These are phyloP conservation scores for Guadua angustifolia DNA, from an alignment of 176 grass and related monocot species.

Conservation along the genomic window DNA sequence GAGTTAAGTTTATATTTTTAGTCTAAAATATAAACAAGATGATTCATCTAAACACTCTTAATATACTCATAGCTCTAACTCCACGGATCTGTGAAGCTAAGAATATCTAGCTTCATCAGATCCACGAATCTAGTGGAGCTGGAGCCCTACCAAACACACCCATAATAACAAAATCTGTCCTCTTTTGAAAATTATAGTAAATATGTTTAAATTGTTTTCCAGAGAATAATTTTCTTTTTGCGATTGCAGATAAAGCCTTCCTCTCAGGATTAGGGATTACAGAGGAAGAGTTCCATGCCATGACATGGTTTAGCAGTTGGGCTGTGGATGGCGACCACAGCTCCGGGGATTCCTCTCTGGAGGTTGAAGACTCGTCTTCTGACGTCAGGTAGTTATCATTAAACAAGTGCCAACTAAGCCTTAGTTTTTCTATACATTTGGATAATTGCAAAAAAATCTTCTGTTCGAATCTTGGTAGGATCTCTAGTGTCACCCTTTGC, in stretches of 20 bases:
- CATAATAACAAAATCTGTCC: neutral
- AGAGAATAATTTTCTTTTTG: neutral
- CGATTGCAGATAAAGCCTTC: constrained; percentile 71
- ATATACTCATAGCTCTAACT: too few species aligned
- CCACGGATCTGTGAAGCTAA: too few species aligned
- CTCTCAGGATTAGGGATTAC: constrained; percentile 56
- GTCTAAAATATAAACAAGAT: too few species aligned
- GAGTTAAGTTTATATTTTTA: too few species aligned
- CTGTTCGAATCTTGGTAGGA: neutral
- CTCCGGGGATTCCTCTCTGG: constrained; percentile 44
- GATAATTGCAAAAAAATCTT: neutral
- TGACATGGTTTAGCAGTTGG: constrained; percentile 98
- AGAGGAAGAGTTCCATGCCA: constrained; percentile 83
- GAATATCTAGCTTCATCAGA: too few species aligned
- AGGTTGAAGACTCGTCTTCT: constrained; percentile 38
- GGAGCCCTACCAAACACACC: too few species aligned
- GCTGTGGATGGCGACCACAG: constrained; percentile 86
- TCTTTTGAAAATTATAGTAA: neutral
- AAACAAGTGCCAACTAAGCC: neutral
- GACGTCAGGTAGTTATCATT: constrained; percentile 47
- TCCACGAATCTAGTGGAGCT: too few species aligned
- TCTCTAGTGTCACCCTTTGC: neutral
- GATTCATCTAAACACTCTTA: too few species aligned
- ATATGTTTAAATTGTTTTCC: neutral
- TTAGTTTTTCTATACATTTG: neutral